Conservation (phyloP, 202 grass and related monocot species). For the Elaeis oleifera region DNA sequence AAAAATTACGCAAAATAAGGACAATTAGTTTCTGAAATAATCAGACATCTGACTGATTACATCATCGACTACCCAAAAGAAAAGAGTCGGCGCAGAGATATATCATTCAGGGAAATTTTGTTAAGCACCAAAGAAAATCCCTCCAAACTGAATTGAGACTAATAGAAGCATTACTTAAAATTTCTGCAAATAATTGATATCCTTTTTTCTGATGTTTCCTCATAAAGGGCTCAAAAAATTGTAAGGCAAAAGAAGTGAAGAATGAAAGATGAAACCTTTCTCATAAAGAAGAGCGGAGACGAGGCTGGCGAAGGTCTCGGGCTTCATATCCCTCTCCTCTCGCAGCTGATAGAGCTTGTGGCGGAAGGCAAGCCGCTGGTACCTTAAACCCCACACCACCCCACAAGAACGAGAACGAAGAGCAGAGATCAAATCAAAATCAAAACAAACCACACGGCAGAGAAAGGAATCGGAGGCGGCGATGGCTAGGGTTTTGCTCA, state of each 20-base stretch:
- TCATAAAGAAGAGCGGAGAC: slow-evolving; percentile 76
- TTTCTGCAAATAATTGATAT: too few species aligned
- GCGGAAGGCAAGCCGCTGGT: slow-evolving; percentile 72
- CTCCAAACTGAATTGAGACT: too few species aligned
- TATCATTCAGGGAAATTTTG: too few species aligned
- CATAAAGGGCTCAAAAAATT: too few species aligned
- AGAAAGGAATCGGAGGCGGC: too few species aligned
- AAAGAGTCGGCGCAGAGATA: too few species aligned
- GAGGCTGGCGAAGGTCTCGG: slow-evolving; percentile 65
- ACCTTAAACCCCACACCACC: slow-evolving; percentile 16
- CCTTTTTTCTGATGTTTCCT: too few species aligned
- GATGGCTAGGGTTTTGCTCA: slow-evolving; percentile 9
- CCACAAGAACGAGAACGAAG: background rate
- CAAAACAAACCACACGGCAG: background rate
- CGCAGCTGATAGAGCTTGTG: slow-evolving; percentile 76
- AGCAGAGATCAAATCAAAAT: background rate
- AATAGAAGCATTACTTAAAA: too few species aligned
- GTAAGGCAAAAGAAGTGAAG: background rate
- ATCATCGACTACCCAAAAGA: too few species aligned
- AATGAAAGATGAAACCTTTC: slow-evolving; percentile 40
- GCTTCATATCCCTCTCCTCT: slow-evolving; percentile 91
- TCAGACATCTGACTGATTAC: too few species aligned
- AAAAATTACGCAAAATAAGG: background rate
- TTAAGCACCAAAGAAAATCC: too few species aligned
- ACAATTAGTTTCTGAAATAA: too few species aligned